Percentiles rank a stretch among this genome's conserved stretches.
phyloP scores from a whole-genome alignment of 139 green algal species.

The Astrephomene gubernaculifera region DNA sequence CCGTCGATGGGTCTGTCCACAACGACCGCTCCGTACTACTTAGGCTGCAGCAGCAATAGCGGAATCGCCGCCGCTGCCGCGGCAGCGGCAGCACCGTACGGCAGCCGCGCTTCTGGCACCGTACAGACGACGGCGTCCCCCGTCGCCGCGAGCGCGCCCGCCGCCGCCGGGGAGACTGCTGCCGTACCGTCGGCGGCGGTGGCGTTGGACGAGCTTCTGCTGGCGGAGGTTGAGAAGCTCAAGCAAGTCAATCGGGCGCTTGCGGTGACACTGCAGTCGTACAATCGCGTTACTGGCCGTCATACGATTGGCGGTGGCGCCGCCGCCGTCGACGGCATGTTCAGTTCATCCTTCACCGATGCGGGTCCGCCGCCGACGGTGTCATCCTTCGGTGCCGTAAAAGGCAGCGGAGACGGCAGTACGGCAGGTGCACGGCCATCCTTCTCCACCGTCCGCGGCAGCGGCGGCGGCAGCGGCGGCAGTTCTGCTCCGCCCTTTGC shows the following conservation, averaged over 20 bases:
- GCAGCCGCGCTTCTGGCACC: no score
- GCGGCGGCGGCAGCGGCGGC: neutral
- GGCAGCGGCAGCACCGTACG: neutral
- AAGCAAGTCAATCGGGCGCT: constrained; percentile 17
- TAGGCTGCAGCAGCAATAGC: neutral
- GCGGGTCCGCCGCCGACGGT: neutral
- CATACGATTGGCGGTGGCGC: neutral
- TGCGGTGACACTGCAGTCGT: constrained; percentile 1
- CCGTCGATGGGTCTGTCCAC: no score
- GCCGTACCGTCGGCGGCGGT: no score
- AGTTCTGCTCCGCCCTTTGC: no score
- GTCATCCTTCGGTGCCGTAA: neutral
- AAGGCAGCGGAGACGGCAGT: neutral
- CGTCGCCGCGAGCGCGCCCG: neutral
- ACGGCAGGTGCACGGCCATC: no score
- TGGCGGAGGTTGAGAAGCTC: constrained; percentile 32
- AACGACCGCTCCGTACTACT: neutral
- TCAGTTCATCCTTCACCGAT: neutral
- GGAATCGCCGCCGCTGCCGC: neutral
- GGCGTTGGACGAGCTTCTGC: constrained; percentile 31
- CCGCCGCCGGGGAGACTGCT: neutral
- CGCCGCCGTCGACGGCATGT: neutral
- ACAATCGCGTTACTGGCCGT: constrained; percentile 2
- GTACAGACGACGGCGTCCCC: neutral
- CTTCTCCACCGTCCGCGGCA: neutral